phyloP scores from a whole-genome alignment of 1,284 basidiomycete genomes.

The Apiotrichum gracile region DNA sequence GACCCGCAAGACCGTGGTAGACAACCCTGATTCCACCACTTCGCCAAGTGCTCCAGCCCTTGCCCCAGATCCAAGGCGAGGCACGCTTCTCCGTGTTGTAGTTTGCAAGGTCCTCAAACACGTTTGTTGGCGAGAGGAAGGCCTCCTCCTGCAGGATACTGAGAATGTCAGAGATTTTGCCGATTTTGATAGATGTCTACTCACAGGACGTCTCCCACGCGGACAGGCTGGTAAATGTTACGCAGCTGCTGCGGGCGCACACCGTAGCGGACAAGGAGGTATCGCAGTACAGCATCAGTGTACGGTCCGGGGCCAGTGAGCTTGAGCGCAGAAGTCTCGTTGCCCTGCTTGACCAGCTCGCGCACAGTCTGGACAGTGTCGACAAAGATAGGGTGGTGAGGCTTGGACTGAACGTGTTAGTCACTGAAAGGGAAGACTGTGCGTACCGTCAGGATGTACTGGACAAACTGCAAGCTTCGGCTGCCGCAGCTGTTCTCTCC shows the following conservation, averaged over 20 bases:
- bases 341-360: constrained; percentile 5
- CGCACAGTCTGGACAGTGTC: constrained; percentile 26
- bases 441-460: no score
- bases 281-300: constrained; percentile 31
- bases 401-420: constrained; percentile 16
- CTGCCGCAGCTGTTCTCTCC: no score
- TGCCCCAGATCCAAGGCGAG: no score
- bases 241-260: constrained; percentile 26
- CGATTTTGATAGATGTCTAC: no score
- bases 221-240: constrained; percentile 17
- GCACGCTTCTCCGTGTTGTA: no score
- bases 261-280: constrained; percentile 33
- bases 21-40: no score
- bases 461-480: no score
- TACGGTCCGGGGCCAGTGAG: constrained; percentile 31
- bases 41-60: no score
- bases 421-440: not conserved
- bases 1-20: no score
- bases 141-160: no score
- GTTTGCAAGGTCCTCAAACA: no score
- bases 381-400: constrained; percentile 28
- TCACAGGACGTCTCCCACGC: constrained; percentile 16
- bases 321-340: not conserved
- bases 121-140: no score
- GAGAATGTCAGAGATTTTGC: constrained; percentile 3